Evolutionary conservation across 768 basidiomycete genomes (phyloP).

Genomic region (Leccinum rimulosum): DNA sequence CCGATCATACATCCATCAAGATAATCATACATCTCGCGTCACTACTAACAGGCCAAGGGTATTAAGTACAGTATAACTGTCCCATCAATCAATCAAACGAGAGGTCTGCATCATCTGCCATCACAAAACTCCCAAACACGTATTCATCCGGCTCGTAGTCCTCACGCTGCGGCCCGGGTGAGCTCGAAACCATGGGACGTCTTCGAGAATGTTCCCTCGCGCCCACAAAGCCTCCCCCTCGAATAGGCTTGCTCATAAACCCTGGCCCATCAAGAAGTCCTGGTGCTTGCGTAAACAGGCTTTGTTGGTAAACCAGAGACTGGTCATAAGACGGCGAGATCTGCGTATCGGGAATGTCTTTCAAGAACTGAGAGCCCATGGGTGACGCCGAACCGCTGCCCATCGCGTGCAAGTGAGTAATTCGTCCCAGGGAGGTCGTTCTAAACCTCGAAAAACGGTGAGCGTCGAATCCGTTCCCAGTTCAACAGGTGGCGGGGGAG

Average conservation of each 20-base stretch:
- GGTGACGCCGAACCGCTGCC: slow-evolving; percentile 39
- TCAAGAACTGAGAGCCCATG: slow-evolving; percentile 56
- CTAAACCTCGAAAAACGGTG: slow-evolving; percentile 29
- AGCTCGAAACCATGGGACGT: slow-evolving; percentile 49
- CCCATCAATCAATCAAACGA: slow-evolving; percentile 36
- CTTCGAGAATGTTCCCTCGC: slow-evolving; percentile 34
- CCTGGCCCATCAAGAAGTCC: slow-evolving; percentile 37
- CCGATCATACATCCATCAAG: neutral
- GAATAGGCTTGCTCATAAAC: slow-evolving; percentile 53
- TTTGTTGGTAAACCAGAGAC: slow-evolving; percentile 61
- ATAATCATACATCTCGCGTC: neutral
- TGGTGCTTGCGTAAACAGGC: slow-evolving; percentile 70
- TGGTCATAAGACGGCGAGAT: slow-evolving; percentile 73
- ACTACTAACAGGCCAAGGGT: neutral
- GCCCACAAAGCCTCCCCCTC: slow-evolving; percentile 39
- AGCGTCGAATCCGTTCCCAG: slow-evolving; percentile 21
- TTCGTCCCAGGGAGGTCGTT: slow-evolving; percentile 28
- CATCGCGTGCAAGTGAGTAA: slow-evolving; percentile 24
- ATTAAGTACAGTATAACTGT: neutral
- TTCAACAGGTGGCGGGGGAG: slow-evolving; percentile 29
- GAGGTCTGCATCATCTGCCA: slow-evolving; percentile 73
- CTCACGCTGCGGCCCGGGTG: slow-evolving; percentile 45
- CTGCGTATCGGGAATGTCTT: slow-evolving; percentile 65
- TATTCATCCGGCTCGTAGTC: slow-evolving; percentile 62
- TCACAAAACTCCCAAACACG: slow-evolving; percentile 74